Conservation (phyloP, 2,329 filamentous ascomycete genomes). For the Penicillium italicum region DNA sequence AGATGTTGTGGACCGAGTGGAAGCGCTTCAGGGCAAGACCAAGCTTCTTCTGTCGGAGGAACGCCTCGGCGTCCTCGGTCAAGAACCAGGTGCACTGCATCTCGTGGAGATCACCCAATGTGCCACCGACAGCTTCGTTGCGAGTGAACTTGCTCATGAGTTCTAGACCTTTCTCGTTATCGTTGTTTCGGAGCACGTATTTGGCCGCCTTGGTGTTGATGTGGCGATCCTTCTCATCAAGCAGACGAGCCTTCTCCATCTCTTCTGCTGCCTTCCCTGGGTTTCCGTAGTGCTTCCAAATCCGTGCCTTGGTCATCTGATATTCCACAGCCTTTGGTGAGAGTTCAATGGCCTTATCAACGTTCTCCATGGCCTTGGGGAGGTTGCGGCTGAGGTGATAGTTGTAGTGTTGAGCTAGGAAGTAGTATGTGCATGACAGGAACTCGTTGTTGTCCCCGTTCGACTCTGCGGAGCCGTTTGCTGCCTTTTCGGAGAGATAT, state of each 20-base stretch:
- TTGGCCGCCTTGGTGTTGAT: slow-evolving; percentile 99
- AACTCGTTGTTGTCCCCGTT: slow-evolving; percentile 59
- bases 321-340: slow-evolving; percentile 82
- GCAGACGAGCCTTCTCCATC: slow-evolving; percentile 80
- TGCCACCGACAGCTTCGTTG: slow-evolving; percentile 81
- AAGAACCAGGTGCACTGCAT: slow-evolving; percentile 99
- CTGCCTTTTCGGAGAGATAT: slow-evolving; percentile 60
- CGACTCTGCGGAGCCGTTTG: slow-evolving; percentile 50
- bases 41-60: slow-evolving; percentile 74
- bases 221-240: slow-evolving; percentile 89
- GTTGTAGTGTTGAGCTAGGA: slow-evolving; percentile 95
- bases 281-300: slow-evolving; percentile 87
- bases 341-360: slow-evolving; percentile 77
- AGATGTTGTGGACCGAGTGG: slow-evolving; percentile 83
- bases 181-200: slow-evolving; percentile 88
- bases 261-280: slow-evolving; percentile 72
- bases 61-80: slow-evolving; percentile 90
- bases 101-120: slow-evolving; percentile 84
- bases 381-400: slow-evolving; percentile 84
- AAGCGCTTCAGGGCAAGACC: slow-evolving; percentile 90
- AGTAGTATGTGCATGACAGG: slow-evolving; percentile 79
- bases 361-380: slow-evolving; percentile 72
- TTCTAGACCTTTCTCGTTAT: slow-evolving; percentile 78
- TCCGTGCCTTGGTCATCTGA: slow-evolving; percentile 90
- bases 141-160: slow-evolving; percentile 94